phyloP scores from a whole-genome alignment of 2,329 filamentous ascomycete species.

The Neoascochyta sp. region DNA sequence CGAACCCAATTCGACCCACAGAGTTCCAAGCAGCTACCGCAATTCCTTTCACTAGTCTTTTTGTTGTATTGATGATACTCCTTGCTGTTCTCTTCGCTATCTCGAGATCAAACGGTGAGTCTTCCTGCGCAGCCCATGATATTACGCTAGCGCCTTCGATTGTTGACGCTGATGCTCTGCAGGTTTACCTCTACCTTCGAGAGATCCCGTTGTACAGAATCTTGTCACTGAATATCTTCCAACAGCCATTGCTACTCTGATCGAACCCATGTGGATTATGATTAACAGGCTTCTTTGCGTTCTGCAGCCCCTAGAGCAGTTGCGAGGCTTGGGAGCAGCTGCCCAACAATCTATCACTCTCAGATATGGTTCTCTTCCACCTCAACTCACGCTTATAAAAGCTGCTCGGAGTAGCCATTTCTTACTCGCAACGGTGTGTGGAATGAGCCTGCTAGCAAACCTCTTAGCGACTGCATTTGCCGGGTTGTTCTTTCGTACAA shows the following conservation, averaged over 20 bases:
- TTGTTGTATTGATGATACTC: slow-evolving; percentile 5
- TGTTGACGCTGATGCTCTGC: too few species aligned
- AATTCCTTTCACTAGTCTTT: slow-evolving; percentile 11
- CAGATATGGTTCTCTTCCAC: slow-evolving; percentile 53
- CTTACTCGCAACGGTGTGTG: slow-evolving; percentile 46
- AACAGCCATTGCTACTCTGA: slow-evolving; percentile 50
- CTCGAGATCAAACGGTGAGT: too few species aligned
- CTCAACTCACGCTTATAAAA: slow-evolving; percentile 48
- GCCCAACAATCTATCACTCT: slow-evolving; percentile 35
- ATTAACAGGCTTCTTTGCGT: slow-evolving; percentile 52
- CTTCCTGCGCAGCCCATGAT: too few species aligned
- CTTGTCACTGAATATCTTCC: slow-evolving; percentile 50
- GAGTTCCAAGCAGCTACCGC: slow-evolving; percentile 14
- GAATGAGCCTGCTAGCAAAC: slow-evolving; percentile 49
- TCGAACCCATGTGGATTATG: slow-evolving; percentile 55
- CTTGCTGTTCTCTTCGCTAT: slow-evolving; percentile 18
- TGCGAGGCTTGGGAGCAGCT: slow-evolving; percentile 40
- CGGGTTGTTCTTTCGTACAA: slow-evolving; percentile 47
- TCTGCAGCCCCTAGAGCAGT: slow-evolving; percentile 52
- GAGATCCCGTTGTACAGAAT: slow-evolving; percentile 36
- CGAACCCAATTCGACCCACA: slow-evolving; percentile 14
- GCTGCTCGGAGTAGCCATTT: slow-evolving; percentile 46
- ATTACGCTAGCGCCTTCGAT: too few species aligned
- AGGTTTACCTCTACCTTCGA: slow-evolving; percentile 40
- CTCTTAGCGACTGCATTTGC: slow-evolving; percentile 51